Evolutionary conservation across 2,329 filamentous ascomycete species (phyloP).

Genomic region (Penicillium sp.): DNA sequence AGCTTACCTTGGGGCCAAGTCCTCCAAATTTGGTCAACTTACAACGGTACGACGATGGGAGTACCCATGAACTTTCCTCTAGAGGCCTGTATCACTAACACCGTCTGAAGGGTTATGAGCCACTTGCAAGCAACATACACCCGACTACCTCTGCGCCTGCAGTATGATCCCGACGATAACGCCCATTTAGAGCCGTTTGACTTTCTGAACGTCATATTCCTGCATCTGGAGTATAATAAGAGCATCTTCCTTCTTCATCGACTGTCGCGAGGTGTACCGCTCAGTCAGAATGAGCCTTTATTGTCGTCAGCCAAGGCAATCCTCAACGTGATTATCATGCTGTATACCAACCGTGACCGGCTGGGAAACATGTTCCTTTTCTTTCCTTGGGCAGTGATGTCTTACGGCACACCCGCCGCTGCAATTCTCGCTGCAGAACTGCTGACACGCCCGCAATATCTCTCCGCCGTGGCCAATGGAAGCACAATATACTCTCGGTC

Average conservation of each 20-base stretch:
- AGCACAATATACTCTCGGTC: background rate
- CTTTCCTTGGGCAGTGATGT: background rate
- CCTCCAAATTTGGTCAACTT: background rate
- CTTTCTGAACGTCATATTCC: background rate
- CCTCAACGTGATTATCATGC: background rate
- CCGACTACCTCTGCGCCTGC: background rate
- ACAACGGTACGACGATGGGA: background rate
- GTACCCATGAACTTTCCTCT: too few relatives aligned
- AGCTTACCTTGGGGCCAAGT: background rate
- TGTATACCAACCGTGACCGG: background rate
- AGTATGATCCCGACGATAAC: background rate
- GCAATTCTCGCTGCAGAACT: background rate
- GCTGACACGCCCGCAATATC: background rate
- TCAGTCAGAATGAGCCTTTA: background rate
- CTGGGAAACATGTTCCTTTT: background rate
- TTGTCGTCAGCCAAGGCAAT: background rate
- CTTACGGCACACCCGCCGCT: background rate
- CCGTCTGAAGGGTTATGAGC: background rate
- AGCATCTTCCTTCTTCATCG: background rate
- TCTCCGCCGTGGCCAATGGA: background rate
- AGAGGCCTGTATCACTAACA: background rate
- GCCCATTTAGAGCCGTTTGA: background rate
- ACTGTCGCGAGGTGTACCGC: background rate
- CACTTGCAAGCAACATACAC: background rate
- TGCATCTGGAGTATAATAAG: background rate